phyloP scores from a whole-genome alignment of 1,284 basidiomycete genomes.

The Porogramme epimiltina region DNA sequence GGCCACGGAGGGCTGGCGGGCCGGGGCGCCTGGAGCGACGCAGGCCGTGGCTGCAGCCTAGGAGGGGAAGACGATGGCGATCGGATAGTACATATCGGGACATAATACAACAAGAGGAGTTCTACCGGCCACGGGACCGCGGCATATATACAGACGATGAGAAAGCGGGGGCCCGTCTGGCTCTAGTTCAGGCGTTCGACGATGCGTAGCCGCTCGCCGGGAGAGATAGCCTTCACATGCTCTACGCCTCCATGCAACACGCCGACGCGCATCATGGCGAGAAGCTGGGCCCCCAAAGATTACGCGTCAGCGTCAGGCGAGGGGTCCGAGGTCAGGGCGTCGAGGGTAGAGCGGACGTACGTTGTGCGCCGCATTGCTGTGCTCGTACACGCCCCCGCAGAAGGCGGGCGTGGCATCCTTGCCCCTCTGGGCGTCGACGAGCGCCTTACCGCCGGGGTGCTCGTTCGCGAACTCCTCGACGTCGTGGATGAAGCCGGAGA shows the following conservation, averaged over 20 bases:
- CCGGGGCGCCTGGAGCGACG: neutral
- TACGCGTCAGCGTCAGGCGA: neutral
- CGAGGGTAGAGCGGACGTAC: constrained; percentile 40
- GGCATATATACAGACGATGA: too few relatives aligned
- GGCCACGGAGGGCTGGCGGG: constrained; percentile 11
- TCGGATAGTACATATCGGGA: too few relatives aligned
- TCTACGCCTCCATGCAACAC: constrained; percentile 76
- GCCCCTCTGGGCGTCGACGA: constrained; percentile 68
- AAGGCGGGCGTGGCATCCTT: constrained; percentile 85
- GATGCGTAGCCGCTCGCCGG: constrained; percentile 17
- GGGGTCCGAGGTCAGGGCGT: neutral
- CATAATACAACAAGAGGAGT: too few relatives aligned
- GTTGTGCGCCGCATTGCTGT: constrained; percentile 85
- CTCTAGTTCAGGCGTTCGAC: constrained; percentile 11
- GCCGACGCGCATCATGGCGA: constrained; percentile 85
- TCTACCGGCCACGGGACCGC: too few relatives aligned
- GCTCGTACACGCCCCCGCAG: constrained; percentile 83
- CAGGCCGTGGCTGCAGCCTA: neutral
- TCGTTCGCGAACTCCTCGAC: constrained; percentile 73
- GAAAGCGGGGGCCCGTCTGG: neutral
- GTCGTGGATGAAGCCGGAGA: constrained; percentile 90
- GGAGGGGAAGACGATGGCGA: too few relatives aligned
- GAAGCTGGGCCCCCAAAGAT: constrained; percentile 43
- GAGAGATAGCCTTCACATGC: constrained; percentile 25
- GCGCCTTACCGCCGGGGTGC: constrained; percentile 79